These are phyloP conservation scores for Gossypium raimondii DNA, from an alignment of 345 rosid genomes.

Conservation along the genomic window DNA sequence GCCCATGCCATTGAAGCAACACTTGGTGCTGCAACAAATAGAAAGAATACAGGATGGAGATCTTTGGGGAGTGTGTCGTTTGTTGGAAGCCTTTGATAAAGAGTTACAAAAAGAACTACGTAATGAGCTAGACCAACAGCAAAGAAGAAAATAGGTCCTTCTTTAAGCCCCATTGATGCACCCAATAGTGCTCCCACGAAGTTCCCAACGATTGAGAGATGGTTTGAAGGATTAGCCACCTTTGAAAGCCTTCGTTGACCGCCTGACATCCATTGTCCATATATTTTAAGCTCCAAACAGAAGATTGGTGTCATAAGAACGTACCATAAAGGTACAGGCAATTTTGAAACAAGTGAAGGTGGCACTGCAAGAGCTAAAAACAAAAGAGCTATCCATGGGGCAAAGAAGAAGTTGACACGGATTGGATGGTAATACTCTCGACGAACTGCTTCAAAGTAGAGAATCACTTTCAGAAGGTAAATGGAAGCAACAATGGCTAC, in stretches of 20 bases:
- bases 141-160: slow-evolving; percentile 3
- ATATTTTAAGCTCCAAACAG: neutral
- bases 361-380: slow-evolving; percentile 5
- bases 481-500: slow-evolving; percentile 38
- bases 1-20: slow-evolving; percentile 8
- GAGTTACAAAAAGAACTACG: neutral
- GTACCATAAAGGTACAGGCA: neutral
- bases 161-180: slow-evolving; percentile 1
- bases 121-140: neutral
- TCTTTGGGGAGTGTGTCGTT: neutral
- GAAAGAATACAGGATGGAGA: neutral
- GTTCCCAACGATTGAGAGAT: neutral
- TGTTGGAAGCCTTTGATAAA: neutral
- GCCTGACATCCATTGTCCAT: neutral
- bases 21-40: slow-evolving; percentile 1
- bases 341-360: neutral
- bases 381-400: neutral
- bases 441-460: slow-evolving; percentile 3
- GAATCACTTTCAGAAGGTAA: slow-evolving; percentile 43
- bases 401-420: neutral
- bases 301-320: neutral
- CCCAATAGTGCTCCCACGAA: neutral
- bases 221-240: slow-evolving; percentile 1
- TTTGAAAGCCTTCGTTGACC: neutral
- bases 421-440: slow-evolving; percentile 1